Base-by-base conservation (phyloP, 75 land plant genomes). In the Larix kaempferi region DNA sequence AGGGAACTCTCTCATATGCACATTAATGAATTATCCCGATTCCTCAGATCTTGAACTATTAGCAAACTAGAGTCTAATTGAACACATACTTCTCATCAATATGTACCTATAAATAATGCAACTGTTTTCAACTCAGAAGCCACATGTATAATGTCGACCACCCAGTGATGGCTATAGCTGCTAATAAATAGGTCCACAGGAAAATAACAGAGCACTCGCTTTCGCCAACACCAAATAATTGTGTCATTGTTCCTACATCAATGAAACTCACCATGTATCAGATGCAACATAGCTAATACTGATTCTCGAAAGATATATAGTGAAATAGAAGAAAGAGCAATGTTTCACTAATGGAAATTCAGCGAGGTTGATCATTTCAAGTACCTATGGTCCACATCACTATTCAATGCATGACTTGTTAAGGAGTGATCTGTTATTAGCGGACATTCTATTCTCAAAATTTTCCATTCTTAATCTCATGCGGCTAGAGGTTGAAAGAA, bases 141-240 rank as follows among this genome's bases (percentile, higher is more conserved):
- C 91, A 89, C 84, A 89, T 65, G 81, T 82, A 87, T 44, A 85
- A 62, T 4, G 82, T 83, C 2, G 92, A 85, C 92, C 92, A 88
- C 0, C 83, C n/a, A 2, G 92, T 88, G 41, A 90, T 80, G 15
- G 88, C 55, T 21, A 90, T 23, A 23, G 88, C 81, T 35, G 92
- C 90, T 64, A 88, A 71, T 5, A 77, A 62, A 35, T 88, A 90
- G 23, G 80, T 72, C 90, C 90, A 90, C 4, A 90, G 49, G 72
- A 90, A 80, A 57, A 90, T 86, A 12, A 90, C 88, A 17, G 92
- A 90, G 60, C 86, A 88, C 80, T 90, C 92, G 56, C 74, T 78
- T 78, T 90, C 88, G 3, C 90, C 92, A 6, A 80, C 78, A 29
- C 86, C 90, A 77, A 90, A 86, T 60, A 88, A 73, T 74, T 90